Conservation (phyloP, 2,329 filamentous ascomycete species). For the Colletotrichum lentis region DNA sequence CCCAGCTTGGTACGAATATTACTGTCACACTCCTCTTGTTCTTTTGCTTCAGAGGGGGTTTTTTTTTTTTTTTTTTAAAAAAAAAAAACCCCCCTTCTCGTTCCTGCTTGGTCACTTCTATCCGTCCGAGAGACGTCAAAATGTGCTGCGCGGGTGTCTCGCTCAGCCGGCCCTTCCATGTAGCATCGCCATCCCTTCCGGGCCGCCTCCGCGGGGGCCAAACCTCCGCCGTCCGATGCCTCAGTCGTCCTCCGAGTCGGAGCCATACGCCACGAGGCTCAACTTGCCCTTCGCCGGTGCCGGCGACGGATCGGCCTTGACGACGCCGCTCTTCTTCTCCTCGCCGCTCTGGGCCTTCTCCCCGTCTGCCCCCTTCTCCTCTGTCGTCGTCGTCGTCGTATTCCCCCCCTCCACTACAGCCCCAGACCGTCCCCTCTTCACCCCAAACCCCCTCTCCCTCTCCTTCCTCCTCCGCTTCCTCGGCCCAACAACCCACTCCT, state of each 20-base stretch:
- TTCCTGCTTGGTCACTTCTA: background rate
- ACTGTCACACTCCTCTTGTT: conserved; percentile 31
- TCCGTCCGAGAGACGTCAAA: background rate
- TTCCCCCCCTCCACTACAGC: conserved; percentile 41
- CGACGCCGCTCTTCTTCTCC: conserved; percentile 26
- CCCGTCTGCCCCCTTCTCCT: conserved; percentile 49
- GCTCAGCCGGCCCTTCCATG: background rate
- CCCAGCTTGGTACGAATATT: conserved; percentile 28
- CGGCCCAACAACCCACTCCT: conserved; percentile 48
- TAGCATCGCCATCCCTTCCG: background rate
- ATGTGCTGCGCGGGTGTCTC: background rate
- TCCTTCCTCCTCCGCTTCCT: conserved; percentile 54
- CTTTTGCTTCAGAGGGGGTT: too few species aligned
- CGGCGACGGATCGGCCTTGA: background rate
- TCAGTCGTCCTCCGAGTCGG: conserved; percentile 57
- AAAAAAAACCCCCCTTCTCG: too few species aligned
- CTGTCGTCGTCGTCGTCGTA: conserved; percentile 50
- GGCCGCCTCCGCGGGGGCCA: background rate
- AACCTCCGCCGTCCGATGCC: background rate
- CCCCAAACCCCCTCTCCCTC: conserved; percentile 49
- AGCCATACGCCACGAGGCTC: conserved; percentile 64
- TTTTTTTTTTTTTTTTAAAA: too few species aligned
- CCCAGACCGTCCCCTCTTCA: conserved; percentile 39
- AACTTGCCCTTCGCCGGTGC: conserved; percentile 44
- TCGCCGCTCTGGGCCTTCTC: conserved; percentile 41